Evolutionary conservation across 768 basidiomycete genomes (phyloP).

Genomic region (Phlebiopsis flavidoalba): DNA sequence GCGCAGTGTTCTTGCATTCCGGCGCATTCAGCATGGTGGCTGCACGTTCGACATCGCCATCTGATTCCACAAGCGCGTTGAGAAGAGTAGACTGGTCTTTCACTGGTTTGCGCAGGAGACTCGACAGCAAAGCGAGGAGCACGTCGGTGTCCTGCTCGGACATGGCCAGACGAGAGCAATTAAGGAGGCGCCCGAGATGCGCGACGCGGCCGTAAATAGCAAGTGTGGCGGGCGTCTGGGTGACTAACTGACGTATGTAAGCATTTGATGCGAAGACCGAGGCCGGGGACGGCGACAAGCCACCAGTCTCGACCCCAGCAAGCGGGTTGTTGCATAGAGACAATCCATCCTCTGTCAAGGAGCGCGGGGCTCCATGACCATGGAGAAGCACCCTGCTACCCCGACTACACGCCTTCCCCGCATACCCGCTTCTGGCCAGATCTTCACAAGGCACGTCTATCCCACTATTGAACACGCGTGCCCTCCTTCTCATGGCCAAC

Average conservation of each 20-base stretch:
- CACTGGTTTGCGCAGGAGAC: constrained; percentile 38
- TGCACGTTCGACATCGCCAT: constrained; percentile 54
- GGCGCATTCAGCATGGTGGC: constrained; percentile 34
- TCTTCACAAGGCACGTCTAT: background rate
- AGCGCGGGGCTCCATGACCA: background rate
- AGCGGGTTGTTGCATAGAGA: background rate
- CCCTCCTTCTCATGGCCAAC: background rate
- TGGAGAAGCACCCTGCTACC: background rate
- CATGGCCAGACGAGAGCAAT: background rate
- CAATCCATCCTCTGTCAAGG: background rate
- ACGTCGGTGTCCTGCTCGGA: constrained; percentile 52
- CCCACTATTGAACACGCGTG: background rate
- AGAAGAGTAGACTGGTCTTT: constrained; percentile 42
- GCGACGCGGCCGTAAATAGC: background rate
- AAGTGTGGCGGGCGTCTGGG: background rate
- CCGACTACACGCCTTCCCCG: background rate
- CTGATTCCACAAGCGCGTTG: constrained; percentile 49
- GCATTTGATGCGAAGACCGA: background rate
- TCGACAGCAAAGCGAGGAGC: constrained; percentile 61
- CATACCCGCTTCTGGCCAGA: background rate
- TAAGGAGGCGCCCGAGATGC: background rate
- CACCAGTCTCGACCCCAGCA: too few relatives aligned
- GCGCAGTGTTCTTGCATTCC: background rate
- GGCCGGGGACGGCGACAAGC: too few relatives aligned
- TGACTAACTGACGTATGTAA: background rate